Evolutionary conservation across 2,329 filamentous ascomycete species (phyloP).

Genomic region (Dactylellina drechsleri): DNA sequence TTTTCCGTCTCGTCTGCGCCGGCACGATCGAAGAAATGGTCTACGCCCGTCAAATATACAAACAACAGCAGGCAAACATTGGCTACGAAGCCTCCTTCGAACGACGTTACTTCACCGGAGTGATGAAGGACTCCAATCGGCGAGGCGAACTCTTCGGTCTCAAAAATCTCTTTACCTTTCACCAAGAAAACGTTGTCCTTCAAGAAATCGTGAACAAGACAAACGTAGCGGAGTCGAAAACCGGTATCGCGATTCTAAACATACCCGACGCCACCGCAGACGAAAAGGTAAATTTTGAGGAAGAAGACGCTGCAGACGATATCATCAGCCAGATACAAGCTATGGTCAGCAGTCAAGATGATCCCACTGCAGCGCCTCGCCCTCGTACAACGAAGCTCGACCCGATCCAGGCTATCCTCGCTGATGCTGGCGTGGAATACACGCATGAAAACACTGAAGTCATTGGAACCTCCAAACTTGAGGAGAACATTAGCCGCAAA

Average conservation of each 20-base stretch:
- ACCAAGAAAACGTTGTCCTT: slow-evolving; percentile 80
- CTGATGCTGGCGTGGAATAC: slow-evolving; percentile 88
- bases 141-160: slow-evolving; percentile 96
- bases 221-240: slow-evolving; percentile 91
- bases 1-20: slow-evolving; percentile 87
- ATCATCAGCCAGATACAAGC: slow-evolving; percentile 52
- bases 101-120: slow-evolving; percentile 92
- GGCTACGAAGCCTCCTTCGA: slow-evolving; percentile 93
- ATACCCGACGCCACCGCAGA: slow-evolving; percentile 34
- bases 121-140: slow-evolving; percentile 82
- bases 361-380: background rate
- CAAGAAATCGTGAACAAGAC: slow-evolving; percentile 99
- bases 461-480: slow-evolving; percentile 89
- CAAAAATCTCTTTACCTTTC: slow-evolving; percentile 83
- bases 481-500: slow-evolving; percentile 80
- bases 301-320: slow-evolving; percentile 16
- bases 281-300: slow-evolving; percentile 14
- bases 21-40: slow-evolving; percentile 98
- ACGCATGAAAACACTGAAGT: slow-evolving; percentile 97
- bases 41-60: slow-evolving; percentile 97
- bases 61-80: slow-evolving; percentile 98
- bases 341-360: slow-evolving; percentile 40
- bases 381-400: slow-evolving; percentile 66
- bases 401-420: slow-evolving; percentile 86
- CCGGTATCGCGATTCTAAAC: slow-evolving; percentile 77